Evolutionary conservation across 768 basidiomycete species (phyloP), one percentile per base, ranked within the genome.

Genomic region (Boletus insuetus): DNA sequence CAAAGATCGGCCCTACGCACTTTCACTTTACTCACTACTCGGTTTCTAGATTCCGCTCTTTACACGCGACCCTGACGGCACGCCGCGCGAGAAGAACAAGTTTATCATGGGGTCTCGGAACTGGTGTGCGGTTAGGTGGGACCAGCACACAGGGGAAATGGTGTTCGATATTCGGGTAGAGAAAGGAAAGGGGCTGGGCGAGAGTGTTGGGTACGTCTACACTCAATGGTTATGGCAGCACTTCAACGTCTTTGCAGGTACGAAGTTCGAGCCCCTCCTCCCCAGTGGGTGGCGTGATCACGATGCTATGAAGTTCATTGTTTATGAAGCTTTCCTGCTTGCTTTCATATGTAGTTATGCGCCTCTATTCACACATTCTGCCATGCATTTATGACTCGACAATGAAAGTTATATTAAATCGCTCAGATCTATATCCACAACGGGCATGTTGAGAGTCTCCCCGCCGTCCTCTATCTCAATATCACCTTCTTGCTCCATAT

Each of bases 61-160:
- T 70, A 65, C 74, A 10, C 77, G 75, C 13, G 93, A 95, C 40
- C 82, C 94, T 1, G 83, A 91, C 59, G 95, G 93, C 0, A 75
- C 79, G 31, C 56, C 77, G n/a, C 81, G 88, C 37, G 16, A 26
- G 3, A 91, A 91, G 68, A 83, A 85, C 52, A 89, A 85, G 64
- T 86, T 80, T 63, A 85, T 97, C 54, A 94, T 94, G 86, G 92
- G 91, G 3, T 76, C 83, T 52, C 81, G 95, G 37, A 98, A 98
- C 69, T 98, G 92, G 86, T 89, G 89, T 64, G 78, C 79, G 37
- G 83, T 91, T 9, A 72, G 78, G 32, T 86, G 82, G 75, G 82
- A 89, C 42, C 63, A 69, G 14, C 49, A 63, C 3, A 79, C 80
- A 6, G 86, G 86, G 0, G 86, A 89, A 6, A 63, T 98, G 60